Conservation (phyloP, 108 stramenopile species). For the Cyclotella sp. region DNA sequence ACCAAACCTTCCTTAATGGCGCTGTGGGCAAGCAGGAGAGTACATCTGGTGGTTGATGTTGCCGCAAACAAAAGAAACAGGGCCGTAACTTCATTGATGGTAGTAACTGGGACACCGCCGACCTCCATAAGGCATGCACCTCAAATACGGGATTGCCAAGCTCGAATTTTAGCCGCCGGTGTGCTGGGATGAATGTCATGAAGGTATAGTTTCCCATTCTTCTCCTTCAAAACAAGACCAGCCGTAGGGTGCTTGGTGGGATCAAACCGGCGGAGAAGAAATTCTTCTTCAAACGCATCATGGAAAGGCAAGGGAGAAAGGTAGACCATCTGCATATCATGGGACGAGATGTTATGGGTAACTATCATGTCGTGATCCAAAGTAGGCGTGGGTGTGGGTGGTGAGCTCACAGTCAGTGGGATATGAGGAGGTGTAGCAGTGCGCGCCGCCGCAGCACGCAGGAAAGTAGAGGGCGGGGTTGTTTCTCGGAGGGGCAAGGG, state of each 20-base stretch:
- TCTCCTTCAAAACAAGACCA: background rate
- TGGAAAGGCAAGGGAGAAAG: background rate
- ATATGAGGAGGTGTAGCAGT: too few species aligned
- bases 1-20: background rate
- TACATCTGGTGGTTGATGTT: background rate
- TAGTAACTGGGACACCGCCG: background rate
- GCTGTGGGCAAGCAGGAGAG: background rate
- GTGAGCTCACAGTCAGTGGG: too few species aligned
- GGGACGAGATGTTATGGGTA: background rate
- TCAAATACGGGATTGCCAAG: background rate
- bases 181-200: background rate
- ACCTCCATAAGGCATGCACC: conserved; percentile 1
- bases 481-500: too few species aligned
- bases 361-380: background rate
- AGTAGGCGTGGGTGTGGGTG: too few species aligned
- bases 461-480: too few species aligned
- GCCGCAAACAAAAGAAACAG: background rate
- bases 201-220: background rate
- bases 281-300: background rate
- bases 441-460: too few species aligned
- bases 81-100: background rate
- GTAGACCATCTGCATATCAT: conserved; percentile 6
- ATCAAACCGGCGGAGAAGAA: background rate
- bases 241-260: background rate
- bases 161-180: conserved; percentile 9